Evolutionary conservation across 139 green algal genomes (phyloP).

Genomic region (Marvania coccoides): DNA sequence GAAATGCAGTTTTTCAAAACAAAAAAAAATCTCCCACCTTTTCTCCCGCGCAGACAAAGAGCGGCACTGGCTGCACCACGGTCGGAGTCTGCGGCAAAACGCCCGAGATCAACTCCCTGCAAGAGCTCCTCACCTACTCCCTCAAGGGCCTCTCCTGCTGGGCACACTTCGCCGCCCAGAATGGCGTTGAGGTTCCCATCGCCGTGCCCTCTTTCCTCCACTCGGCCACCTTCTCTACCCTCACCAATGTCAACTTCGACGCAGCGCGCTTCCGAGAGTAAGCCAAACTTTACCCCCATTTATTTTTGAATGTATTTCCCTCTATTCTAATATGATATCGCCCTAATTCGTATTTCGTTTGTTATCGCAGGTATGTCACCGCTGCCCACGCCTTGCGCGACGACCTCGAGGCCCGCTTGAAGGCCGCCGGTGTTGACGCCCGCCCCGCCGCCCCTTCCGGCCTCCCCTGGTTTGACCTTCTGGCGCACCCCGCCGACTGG

Average conservation of each 20-base stretch:
- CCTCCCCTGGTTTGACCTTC: constrained; percentile 24
- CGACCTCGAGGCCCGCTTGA: constrained; percentile 22
- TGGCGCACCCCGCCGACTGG: constrained; percentile 37
- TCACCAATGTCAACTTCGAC: constrained; percentile 73
- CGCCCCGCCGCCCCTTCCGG: background rate
- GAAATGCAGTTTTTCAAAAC: no score
- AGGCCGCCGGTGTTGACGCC: constrained; percentile 7
- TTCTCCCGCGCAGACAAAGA: constrained; percentile 29
- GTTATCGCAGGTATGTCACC: constrained; percentile 14
- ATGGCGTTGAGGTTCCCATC: constrained; percentile 16
- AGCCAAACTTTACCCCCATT: no score
- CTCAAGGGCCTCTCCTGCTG: constrained; percentile 35
- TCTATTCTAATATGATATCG: no score
- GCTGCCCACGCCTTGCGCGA: background rate
- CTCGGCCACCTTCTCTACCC: constrained; percentile 43
- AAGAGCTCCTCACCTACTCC: constrained; percentile 53
- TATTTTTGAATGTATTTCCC: no score
- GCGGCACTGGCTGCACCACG: constrained; percentile 49
- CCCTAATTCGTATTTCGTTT: no score
- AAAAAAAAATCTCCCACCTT: no score
- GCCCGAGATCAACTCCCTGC: constrained; percentile 44
- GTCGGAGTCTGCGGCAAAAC: constrained; percentile 63
- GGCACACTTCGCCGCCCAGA: constrained; percentile 18
- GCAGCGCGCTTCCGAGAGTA: constrained; percentile 26
- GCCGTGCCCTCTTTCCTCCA: constrained; percentile 44